phyloP scores from a whole-genome alignment of 805 yeast genomes.

The Crinitomyces ghanaensis region DNA sequence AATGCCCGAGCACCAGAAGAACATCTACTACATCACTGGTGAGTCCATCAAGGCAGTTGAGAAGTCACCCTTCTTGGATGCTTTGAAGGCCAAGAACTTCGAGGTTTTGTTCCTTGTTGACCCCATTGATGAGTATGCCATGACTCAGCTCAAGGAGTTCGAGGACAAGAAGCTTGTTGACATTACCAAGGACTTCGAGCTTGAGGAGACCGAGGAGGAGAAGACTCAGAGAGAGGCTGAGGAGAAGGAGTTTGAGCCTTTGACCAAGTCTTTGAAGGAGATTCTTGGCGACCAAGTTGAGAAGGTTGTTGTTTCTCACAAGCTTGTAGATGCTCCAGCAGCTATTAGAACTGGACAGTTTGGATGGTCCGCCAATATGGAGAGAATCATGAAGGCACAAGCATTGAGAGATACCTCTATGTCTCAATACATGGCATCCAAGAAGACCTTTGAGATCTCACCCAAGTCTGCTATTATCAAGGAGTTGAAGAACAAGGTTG shows the following conservation, averaged over 20 bases:
- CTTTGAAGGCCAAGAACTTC: conserved; percentile 94
- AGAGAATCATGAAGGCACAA: conserved; percentile 99
- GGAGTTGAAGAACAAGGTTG: conserved; percentile 95
- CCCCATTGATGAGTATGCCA: conserved; percentile 99
- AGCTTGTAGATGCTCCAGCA: conserved; percentile 97
- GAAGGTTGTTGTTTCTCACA: conserved; percentile 97
- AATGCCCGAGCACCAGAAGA: conserved; percentile 99
- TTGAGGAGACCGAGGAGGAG: conserved; percentile 94
- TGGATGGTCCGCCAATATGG: conserved; percentile 99
- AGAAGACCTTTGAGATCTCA: conserved; percentile 98
- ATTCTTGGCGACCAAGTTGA: conserved; percentile 97
- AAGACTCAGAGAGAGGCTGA: conserved; percentile 89
- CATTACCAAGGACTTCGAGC: conserved; percentile 97
- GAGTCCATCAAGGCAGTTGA: conserved; percentile 95
- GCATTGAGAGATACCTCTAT: conserved; percentile 97
- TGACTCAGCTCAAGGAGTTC: conserved; percentile 98
- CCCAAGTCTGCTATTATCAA: conserved; percentile 91
- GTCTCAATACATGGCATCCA: conserved; percentile 99
- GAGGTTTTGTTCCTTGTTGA: conserved; percentile 97
- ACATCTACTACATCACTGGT: conserved; percentile 98
- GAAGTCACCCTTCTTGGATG: conserved; percentile 98
- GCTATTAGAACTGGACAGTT: conserved; percentile 99
- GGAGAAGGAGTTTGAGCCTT: conserved; percentile 80
- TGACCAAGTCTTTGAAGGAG: conserved; percentile 93
- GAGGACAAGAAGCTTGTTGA: conserved; percentile 99